Evolutionary conservation across 768 basidiomycete genomes (phyloP).

Genomic region (Psilocybe cyanescens): DNA sequence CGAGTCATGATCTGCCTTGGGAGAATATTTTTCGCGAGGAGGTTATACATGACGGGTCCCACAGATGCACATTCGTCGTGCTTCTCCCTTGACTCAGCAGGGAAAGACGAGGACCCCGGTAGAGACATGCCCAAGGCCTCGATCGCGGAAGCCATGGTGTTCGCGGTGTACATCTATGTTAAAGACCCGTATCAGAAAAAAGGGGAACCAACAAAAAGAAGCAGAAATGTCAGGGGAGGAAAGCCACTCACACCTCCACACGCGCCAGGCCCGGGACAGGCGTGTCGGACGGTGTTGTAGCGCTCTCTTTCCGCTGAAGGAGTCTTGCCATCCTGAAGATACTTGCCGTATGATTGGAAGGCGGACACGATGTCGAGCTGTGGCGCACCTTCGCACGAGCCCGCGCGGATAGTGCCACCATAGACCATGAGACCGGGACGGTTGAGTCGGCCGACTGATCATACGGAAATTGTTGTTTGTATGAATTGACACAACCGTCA

Average conservation of each 20-base stretch:
- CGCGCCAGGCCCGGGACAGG: slow-evolving; percentile 97
- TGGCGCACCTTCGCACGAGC: slow-evolving; percentile 86
- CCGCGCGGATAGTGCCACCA: slow-evolving; percentile 92
- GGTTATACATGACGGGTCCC: slow-evolving; percentile 82
- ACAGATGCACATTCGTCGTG: slow-evolving; percentile 78
- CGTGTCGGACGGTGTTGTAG: slow-evolving; percentile 86
- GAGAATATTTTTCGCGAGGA: slow-evolving; percentile 89
- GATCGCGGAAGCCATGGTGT: slow-evolving; percentile 96
- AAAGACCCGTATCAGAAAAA: background rate
- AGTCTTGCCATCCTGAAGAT: slow-evolving; percentile 87
- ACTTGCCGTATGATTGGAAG: slow-evolving; percentile 97
- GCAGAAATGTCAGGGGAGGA: background rate
- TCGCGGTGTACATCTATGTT: slow-evolving; percentile 94
- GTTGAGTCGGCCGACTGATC: slow-evolving; percentile 88
- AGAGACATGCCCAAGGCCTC: slow-evolving; percentile 97
- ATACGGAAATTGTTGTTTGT: background rate
- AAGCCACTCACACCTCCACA: slow-evolving; percentile 85
- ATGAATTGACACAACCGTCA: slow-evolving; percentile 8
- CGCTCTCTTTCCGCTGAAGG: slow-evolving; percentile 80
- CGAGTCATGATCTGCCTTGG: slow-evolving; percentile 98
- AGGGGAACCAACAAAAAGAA: background rate
- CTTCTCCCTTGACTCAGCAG: slow-evolving; percentile 92
- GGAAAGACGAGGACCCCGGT: slow-evolving; percentile 96
- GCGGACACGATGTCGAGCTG: slow-evolving; percentile 96
- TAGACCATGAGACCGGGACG: slow-evolving; percentile 98